Percentiles rank a stretch among this genome's conserved stretches.
These are phyloP conservation scores for Verticillium nubilum DNA, from an alignment of 2,329 filamentous ascomycete species.

Conservation along the genomic window DNA sequence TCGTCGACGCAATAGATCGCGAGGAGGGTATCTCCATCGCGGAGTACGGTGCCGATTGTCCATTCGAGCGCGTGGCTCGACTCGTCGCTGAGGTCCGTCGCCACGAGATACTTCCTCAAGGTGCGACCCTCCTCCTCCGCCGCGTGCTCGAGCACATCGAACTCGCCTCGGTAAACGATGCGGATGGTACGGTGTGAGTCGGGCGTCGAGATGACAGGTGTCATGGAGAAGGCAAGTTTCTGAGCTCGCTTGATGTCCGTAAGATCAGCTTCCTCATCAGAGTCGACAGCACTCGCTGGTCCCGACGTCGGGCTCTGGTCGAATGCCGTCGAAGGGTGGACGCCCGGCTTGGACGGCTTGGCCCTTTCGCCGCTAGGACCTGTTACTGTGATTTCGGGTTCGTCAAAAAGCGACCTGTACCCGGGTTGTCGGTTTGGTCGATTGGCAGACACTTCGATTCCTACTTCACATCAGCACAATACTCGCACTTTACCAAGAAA, in stretches of 20 bases:
- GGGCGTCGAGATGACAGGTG: conserved; percentile 69
- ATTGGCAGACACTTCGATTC: conserved; percentile 46
- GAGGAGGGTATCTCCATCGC: conserved; percentile 89
- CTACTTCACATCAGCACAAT: conserved; percentile 27
- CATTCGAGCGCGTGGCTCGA: conserved; percentile 93
- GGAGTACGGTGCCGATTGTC: conserved; percentile 91
- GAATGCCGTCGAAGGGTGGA: conserved; percentile 82
- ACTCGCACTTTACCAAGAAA: background rate
- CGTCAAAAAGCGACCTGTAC: conserved; percentile 59
- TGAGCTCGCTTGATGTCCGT: conserved; percentile 85
- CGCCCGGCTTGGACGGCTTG: conserved; percentile 48
- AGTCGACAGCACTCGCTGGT: conserved; percentile 59
- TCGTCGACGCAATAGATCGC: conserved; percentile 93
- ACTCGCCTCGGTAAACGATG: conserved; percentile 88
- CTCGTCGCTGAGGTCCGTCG: conserved; percentile 90
- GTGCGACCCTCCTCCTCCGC: conserved; percentile 74
- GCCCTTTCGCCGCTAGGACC: conserved; percentile 56
- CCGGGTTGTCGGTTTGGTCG: conserved; percentile 39
- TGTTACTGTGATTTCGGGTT: conserved; percentile 62
- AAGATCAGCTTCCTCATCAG: conserved; percentile 80
- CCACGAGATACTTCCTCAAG: conserved; percentile 88
- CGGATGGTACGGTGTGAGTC: conserved; percentile 78
- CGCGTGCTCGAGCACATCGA: conserved; percentile 66
- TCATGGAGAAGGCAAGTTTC: conserved; percentile 74
- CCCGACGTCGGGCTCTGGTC: conserved; percentile 59